These are phyloP conservation scores for Pseudopyricularia javanii DNA, from an alignment of 2,329 filamentous ascomycete genomes.

Conservation along the genomic window DNA sequence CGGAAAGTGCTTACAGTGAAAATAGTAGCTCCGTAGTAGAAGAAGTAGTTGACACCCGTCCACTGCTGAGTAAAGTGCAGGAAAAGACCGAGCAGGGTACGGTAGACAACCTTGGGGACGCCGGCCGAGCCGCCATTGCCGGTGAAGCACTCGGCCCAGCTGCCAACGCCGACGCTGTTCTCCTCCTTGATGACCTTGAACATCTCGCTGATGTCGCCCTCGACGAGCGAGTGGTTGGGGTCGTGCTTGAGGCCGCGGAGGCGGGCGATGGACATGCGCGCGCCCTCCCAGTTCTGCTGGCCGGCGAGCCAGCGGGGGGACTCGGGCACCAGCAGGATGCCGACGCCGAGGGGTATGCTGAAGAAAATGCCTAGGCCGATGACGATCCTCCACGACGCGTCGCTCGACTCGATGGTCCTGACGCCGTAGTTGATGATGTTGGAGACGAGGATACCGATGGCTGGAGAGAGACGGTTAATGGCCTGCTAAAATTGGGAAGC, in stretches of 20 bases:
- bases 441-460: constrained; percentile 49
- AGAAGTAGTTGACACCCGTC: constrained; percentile 41
- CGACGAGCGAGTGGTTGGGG: constrained; percentile 27
- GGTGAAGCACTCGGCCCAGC: constrained; percentile 51
- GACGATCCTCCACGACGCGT: constrained; percentile 49
- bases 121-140: constrained; percentile 18
- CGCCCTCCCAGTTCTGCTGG: constrained; percentile 30
- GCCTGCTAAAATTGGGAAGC: too few species aligned
- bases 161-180: constrained; percentile 28
- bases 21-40: constrained; percentile 55
- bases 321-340: constrained; percentile 42
- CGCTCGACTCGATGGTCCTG: constrained; percentile 24
- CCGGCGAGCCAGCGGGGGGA: constrained; percentile 44
- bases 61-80: constrained; percentile 56
- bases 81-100: constrained; percentile 48
- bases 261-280: constrained; percentile 36
- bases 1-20: constrained; percentile 28
- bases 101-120: constrained; percentile 34
- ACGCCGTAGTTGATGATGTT: constrained; percentile 43
- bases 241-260: constrained; percentile 39
- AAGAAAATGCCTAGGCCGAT: constrained; percentile 43
- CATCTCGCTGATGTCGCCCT: constrained; percentile 42
- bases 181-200: constrained; percentile 32
- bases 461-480: neutral
- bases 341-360: constrained; percentile 36